These are phyloP conservation scores for Aspergillus brasiliensis DNA, from an alignment of 2,329 filamentous ascomycete genomes.

Conservation along the genomic window DNA sequence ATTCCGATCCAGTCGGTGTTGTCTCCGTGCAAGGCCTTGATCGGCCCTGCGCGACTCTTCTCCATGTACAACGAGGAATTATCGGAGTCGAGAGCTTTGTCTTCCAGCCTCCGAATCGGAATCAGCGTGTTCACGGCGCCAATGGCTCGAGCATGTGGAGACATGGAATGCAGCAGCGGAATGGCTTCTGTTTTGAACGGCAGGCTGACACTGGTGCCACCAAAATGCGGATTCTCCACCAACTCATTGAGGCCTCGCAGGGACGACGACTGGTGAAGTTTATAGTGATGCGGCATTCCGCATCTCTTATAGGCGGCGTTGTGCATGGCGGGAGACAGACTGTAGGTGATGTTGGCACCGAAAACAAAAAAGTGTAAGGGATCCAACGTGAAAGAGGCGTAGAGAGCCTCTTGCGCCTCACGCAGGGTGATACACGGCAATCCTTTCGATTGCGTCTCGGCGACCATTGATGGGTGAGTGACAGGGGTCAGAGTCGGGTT, in stretches of 20 bases:
- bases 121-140: conserved; percentile 77
- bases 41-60: conserved; percentile 65
- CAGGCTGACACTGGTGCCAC: conserved; percentile 70
- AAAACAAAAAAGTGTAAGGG: conserved; percentile 73
- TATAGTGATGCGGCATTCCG: conserved; percentile 69
- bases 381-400: conserved; percentile 67
- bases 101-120: conserved; percentile 62
- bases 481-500: conserved; percentile 68
- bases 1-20: conserved; percentile 85
- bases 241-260: conserved; percentile 66
- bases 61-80: conserved; percentile 58
- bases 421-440: conserved; percentile 60
- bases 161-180: conserved; percentile 65
- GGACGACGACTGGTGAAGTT: conserved; percentile 63
- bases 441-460: conserved; percentile 46
- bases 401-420: conserved; percentile 67
- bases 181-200: conserved; percentile 76
- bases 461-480: conserved; percentile 51
- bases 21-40: conserved; percentile 72
- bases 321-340: conserved; percentile 77
- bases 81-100: conserved; percentile 60
- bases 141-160: conserved; percentile 71
- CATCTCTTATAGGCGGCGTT: conserved; percentile 67
- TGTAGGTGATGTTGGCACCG: conserved; percentile 72
- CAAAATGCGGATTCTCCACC: conserved; percentile 67